Base-by-base conservation (phyloP, 2,329 filamentous ascomycete genomes). In the Exophiala viscosa region DNA sequence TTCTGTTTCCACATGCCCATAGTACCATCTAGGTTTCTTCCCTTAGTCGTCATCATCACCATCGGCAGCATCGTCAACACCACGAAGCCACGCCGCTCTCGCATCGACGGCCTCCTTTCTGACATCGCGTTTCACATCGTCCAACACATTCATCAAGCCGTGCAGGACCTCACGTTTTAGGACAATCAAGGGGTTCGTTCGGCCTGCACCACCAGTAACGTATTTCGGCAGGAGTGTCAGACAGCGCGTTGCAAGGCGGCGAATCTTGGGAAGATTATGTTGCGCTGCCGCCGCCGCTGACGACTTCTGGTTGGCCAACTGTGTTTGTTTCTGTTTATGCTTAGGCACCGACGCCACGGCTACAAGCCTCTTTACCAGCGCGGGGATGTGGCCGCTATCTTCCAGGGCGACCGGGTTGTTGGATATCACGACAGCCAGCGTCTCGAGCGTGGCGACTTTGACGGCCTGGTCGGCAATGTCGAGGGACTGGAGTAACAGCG, bases 61-160 rank as follows among this genome's bases (percentile, higher is more conserved):
- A 17, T 80, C 78, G 18, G 76, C 71, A 11, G 65, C 72, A 64
- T 84, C 81, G 62, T 82, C 81, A 39, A 84, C 70, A 11, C 66
- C 64, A 52, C 76, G 74, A 48, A 84, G 65, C 83, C 83, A 86
- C 50, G 74, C 78, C n/a, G 72, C 76, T 46, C 81, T 69, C 57
- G 82, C 83, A 69, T 76, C 77, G 20, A 85, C 82, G 11, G 82
- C 83, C 53, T 81, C 80, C 57, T 79, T 77, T 38, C 84, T 73
- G 8, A 87, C 84, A 64, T 76, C 75, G 56, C 84, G 71, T 69
- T 82, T 85, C 31, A 72, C 71, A 67, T 87, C 84, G 70, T 87
- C 84, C 58, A 87, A 64, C 20, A 79, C 76, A 13, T 62, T 66
- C 40, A 74, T 70, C 61, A 87, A 66, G 17, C 75, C 73, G 62